Evolutionary conservation across 2,329 filamentous ascomycete species (phyloP), one percentile per base, ranked within the genome.

Genomic region (Claviceps africana): DNA sequence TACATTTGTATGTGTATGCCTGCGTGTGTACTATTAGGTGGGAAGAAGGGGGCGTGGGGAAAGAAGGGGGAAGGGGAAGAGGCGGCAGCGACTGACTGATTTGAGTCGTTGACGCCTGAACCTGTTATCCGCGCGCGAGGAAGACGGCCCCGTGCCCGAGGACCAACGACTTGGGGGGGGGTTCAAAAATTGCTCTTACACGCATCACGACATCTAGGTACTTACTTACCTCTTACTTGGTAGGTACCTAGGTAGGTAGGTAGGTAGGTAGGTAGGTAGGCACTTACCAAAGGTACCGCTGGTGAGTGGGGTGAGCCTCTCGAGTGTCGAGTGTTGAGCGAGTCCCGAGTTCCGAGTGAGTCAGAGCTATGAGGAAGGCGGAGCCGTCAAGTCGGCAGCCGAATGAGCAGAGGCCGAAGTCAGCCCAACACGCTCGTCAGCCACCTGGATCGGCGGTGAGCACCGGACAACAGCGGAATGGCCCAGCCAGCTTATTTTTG

Each of bases 91-190:
- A n/a, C 19, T n/a, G 42, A 37, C 19, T 43, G 28, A 35, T 33
- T 22, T 25, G 47, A 40, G 65, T 58, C 21, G 66, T 61, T 42
- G 71, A 66, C 25, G 50, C 50, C 50, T 33, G 35, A 51, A 33
- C 13, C 21, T 21, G 19, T 40, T 31, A 19, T 44, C 31, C 28
- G 31, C 31, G 48, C 48, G 49, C 31, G 33, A 47, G 37, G 22
- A 40, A n/a, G n/a, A 21, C 48, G 28, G 22, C 22, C n/a, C 25
- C 17, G 37, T 42, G 48, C 48, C 48, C 25, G 17, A 33, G 37
- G 10, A 22, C 30, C 40, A 37, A 28, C 35, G 25, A 30, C 17
- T 8, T 33, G 13, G 35, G 25, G 28, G 15, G 21, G 10, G n/a
- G n/a, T n/a, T 30, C 21, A 7, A 33, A 22, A 30, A 21, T 21